Conservation (phyloP, 169 alveolate species). For the Neospora caninum region DNA sequence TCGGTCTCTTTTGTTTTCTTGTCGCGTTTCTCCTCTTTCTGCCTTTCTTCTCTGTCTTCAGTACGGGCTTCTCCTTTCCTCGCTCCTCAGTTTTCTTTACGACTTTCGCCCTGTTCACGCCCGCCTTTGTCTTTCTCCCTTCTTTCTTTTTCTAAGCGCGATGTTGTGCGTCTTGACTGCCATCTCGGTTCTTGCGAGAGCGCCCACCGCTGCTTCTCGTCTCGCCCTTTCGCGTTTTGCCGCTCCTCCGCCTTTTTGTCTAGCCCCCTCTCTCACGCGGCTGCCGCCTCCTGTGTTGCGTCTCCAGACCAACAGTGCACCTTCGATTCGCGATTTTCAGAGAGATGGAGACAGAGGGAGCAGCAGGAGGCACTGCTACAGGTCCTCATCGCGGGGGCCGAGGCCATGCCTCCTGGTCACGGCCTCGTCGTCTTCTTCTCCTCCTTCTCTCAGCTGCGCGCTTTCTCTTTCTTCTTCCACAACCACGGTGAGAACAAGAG, state of each 20-base stretch:
- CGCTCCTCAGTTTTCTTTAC: neutral
- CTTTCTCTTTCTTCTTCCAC: neutral
- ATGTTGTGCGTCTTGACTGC: too few relatives aligned
- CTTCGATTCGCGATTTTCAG: neutral
- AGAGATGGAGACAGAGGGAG: neutral
- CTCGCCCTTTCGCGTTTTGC: too few relatives aligned
- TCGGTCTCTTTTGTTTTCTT: neutral
- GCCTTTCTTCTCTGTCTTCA: neutral
- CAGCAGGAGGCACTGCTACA: neutral
- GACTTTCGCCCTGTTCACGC: too few relatives aligned
- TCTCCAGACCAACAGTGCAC: neutral
- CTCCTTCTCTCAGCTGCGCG: neutral
- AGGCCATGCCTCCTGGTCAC: neutral
- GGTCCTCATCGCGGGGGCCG: neutral
- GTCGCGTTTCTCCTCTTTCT: neutral
- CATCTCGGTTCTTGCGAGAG: too few relatives aligned
- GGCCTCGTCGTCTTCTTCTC: neutral
- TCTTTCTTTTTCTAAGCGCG: neutral
- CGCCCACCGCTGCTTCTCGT: too few relatives aligned
- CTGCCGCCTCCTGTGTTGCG: too few relatives aligned
- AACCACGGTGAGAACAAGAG: neutral
- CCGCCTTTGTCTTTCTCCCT: neutral
- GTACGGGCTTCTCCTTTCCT: neutral
- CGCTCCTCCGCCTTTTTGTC: too few relatives aligned
- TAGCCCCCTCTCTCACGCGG: too few relatives aligned